These are phyloP conservation scores for Diplodia sapinea DNA, from an alignment of 2,329 filamentous ascomycete genomes.

Conservation along the genomic window DNA sequence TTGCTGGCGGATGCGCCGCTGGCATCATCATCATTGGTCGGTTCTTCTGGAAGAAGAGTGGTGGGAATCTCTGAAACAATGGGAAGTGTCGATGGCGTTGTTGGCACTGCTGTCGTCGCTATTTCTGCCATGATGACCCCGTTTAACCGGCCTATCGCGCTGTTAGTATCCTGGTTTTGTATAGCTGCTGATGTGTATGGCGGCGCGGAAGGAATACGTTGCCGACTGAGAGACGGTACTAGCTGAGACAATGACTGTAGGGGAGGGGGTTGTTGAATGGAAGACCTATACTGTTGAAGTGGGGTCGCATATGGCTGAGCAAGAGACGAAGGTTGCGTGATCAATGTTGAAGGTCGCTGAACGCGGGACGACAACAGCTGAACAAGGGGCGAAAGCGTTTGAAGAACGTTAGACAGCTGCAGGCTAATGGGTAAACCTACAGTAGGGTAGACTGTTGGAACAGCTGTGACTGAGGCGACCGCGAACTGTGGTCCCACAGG, in stretches of 20 bases:
- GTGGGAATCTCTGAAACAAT: neutral
- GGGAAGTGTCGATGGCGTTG: neutral
- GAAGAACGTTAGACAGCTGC: neutral
- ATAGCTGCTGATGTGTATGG: neutral
- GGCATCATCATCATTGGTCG: neutral
- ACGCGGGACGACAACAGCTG: neutral
- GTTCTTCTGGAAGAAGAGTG: neutral
- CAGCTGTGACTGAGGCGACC: neutral
- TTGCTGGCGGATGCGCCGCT: neutral
- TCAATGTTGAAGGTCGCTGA: neutral
- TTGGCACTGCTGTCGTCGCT: neutral
- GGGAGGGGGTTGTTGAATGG: neutral
- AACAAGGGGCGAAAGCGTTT: neutral
- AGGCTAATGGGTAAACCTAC: conserved; percentile 16
- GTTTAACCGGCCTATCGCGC: conserved; percentile 3
- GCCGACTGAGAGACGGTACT: neutral
- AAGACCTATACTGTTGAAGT: neutral
- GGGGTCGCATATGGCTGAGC: neutral
- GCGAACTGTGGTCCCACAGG: neutral
- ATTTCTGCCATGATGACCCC: neutral
- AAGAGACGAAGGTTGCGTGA: neutral
- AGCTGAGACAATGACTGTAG: neutral
- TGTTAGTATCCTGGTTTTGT: conserved; percentile 12
- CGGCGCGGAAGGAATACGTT: neutral
- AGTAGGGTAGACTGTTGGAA: neutral